A percentile compares a stretch with the other conserved stretches of the same genome.
Evolutionary conservation across 306 rosid species (phyloP).

Genomic region (Inga laurina): DNA sequence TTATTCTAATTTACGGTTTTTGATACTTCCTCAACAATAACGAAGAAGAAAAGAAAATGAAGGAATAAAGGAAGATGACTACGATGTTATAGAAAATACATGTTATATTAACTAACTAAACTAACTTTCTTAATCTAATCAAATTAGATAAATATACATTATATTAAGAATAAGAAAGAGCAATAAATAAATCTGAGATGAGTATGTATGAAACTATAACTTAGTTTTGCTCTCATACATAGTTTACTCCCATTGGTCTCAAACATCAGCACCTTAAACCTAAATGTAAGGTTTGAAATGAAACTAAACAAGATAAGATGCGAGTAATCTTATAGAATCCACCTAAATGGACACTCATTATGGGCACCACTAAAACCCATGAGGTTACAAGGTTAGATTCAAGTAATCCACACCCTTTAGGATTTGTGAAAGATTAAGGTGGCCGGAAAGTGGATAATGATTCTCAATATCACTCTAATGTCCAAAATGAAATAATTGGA

Average conservation of each 20-base stretch:
- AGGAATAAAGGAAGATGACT: no score
- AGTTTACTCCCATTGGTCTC: background rate
- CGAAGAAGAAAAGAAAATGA: fast-evolving
- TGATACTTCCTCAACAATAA: no score
- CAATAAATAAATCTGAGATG: no score
- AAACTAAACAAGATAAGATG: background rate
- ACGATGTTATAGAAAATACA: no score
- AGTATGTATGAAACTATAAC: background rate
- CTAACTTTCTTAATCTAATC: no score
- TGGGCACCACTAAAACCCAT: background rate
- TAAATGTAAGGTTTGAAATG: background rate
- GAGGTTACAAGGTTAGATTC: background rate
- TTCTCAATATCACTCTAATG: background rate
- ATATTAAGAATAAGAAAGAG: no score
- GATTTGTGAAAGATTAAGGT: background rate
- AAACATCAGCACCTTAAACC: background rate
- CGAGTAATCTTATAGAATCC: background rate
- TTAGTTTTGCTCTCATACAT: background rate
- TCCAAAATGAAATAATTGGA: background rate
- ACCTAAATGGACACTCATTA: background rate
- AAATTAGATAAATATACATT: no score
- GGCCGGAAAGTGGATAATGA: background rate
- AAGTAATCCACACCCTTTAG: background rate
- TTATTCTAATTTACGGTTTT: no score
- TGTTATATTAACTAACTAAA: no score